These are phyloP conservation scores for Colletotrichum paranaense DNA, from an alignment of 2,329 filamentous ascomycete genomes.

Conservation along the genomic window DNA sequence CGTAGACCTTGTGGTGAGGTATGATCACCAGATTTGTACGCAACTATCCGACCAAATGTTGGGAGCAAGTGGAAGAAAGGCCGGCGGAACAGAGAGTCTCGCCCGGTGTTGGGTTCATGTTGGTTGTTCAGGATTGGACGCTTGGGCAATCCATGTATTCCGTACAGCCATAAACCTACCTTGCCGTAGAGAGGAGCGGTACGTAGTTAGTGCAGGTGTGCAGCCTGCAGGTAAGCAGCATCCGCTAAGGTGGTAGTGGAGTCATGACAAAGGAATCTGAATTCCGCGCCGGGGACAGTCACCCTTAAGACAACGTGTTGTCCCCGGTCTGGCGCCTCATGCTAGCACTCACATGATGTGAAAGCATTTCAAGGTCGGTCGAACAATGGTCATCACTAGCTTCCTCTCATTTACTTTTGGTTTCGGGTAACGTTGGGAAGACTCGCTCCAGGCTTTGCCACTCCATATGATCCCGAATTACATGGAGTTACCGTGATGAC, in stretches of 20 bases:
- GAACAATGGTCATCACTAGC: neutral
- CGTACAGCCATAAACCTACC: neutral
- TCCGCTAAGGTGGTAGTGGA: neutral
- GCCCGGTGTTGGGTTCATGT: neutral
- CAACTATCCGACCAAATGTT: neutral
- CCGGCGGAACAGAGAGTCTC: neutral
- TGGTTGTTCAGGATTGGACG: neutral
- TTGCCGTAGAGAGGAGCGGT: neutral
- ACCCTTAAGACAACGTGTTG: neutral
- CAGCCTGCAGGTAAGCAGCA: neutral
- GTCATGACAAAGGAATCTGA: constrained; percentile 8
- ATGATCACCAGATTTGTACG: neutral
- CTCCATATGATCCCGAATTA: neutral
- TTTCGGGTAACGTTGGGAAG: neutral
- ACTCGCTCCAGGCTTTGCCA: neutral
- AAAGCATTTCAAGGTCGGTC: neutral
- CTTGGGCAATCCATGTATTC: neutral
- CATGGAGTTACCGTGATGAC: no score
- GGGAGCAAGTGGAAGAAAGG: neutral
- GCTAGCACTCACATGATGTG: neutral
- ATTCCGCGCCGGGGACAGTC: neutral
- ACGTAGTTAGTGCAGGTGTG: neutral
- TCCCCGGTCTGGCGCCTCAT: neutral
- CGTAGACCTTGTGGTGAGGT: no score
- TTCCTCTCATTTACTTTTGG: neutral